Evolutionary conservation across 352 stramenopile genomes (phyloP).

Genomic region (Saprolegnia diclina): DNA sequence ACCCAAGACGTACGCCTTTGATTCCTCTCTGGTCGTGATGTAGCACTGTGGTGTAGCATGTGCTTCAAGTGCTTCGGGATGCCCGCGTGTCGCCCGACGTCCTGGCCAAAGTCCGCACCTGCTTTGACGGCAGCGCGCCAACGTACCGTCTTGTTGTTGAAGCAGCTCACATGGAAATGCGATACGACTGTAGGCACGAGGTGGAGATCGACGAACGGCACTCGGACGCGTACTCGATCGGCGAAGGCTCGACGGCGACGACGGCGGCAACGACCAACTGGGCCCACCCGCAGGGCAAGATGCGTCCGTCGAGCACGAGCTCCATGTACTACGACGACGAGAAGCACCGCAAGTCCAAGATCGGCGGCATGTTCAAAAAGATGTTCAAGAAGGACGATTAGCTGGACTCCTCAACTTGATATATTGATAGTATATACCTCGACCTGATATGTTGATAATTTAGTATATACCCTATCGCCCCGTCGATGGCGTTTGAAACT

Average conservation of each 20-base stretch:
- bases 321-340: constrained; percentile 59
- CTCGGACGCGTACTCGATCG: constrained; percentile 26
- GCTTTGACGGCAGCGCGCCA: neutral
- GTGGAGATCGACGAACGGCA: constrained; percentile 30
- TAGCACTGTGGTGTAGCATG: neutral
- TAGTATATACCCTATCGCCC: too few relatives aligned
- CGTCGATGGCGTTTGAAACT: too few relatives aligned
- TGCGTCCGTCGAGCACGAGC: neutral
- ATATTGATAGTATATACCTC: neutral
- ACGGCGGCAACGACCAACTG: neutral
- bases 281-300: neutral
- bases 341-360: constrained; percentile 61
- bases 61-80: constrained; percentile 7
- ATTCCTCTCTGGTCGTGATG: neutral
- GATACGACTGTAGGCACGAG: constrained; percentile 21
- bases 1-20: constrained; percentile 7
- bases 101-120: constrained; percentile 6
- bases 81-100: neutral
- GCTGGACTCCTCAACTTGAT: too few relatives aligned
- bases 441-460: neutral
- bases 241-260: neutral
- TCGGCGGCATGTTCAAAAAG: constrained; percentile 85
- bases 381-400: constrained; percentile 82
- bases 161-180: too few relatives aligned
- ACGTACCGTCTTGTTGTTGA: too few relatives aligned